phyloP scores from a whole-genome alignment of 176 grass and related monocot species.

The Hsuehochloa calcarea region DNA sequence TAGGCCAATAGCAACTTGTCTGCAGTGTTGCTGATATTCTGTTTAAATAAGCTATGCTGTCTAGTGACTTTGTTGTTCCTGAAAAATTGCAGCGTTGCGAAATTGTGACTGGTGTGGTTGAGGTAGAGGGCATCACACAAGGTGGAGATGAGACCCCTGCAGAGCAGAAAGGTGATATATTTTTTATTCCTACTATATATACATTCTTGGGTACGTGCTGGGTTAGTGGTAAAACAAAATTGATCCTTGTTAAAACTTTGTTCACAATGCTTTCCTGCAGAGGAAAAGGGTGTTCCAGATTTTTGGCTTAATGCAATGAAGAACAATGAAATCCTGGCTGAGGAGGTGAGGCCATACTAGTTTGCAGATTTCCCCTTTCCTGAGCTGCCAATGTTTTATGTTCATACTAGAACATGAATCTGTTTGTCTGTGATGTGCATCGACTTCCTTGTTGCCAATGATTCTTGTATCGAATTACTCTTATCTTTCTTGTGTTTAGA shows the following conservation, averaged over 20 bases:
- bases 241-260: background rate
- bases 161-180: slow-evolving; percentile 29
- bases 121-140: slow-evolving; percentile 47
- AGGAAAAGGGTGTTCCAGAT: slow-evolving; percentile 56
- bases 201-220: background rate
- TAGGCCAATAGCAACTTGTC: background rate
- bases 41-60: background rate
- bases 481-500: slow-evolving; percentile 29
- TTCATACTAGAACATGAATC: background rate
- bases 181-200: background rate
- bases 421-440: background rate
- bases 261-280: slow-evolving; percentile 9
- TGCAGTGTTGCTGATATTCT: background rate
- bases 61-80: background rate
- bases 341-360: slow-evolving; percentile 23
- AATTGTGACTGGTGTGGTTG: slow-evolving; percentile 56
- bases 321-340: slow-evolving; percentile 49
- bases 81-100: slow-evolving; percentile 42
- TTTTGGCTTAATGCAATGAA: slow-evolving; percentile 70
- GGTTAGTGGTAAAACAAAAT: background rate
- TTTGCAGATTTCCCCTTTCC: background rate
- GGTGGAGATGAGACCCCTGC: slow-evolving; percentile 27
- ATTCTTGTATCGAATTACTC: background rate
- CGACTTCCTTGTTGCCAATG: background rate
- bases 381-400: background rate